phyloP scores from a whole-genome alignment of 2,329 filamentous ascomycete species.

The Fusarium secorum region DNA sequence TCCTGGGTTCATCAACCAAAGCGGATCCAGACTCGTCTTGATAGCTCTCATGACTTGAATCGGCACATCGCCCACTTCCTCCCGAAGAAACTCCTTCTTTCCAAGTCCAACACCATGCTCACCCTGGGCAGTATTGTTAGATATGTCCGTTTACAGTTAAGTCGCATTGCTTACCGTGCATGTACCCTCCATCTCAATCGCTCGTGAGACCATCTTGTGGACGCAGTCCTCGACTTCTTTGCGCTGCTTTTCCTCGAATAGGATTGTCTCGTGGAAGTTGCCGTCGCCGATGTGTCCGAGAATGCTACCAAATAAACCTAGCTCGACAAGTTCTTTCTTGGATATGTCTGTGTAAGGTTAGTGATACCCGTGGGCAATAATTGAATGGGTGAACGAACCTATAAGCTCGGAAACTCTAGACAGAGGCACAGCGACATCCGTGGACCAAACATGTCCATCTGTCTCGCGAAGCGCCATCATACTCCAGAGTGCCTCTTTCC shows the following conservation, averaged over 20 bases:
- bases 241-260: conserved; percentile 81
- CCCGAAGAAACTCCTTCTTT: conserved; percentile 80
- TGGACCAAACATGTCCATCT: conserved; percentile 73
- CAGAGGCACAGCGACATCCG: conserved; percentile 84
- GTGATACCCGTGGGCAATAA: accelerated
- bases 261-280: conserved; percentile 93
- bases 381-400: accelerated
- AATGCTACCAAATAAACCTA: conserved; percentile 86
- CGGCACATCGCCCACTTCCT: conserved; percentile 81
- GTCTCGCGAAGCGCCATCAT: conserved; percentile 72
- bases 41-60: conserved; percentile 84
- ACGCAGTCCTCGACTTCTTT: conserved; percentile 82
- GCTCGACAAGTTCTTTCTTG: conserved; percentile 85
- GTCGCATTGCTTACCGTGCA: conserved; percentile 62
- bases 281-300: conserved; percentile 92
- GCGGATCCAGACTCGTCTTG: conserved; percentile 80
- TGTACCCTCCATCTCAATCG: conserved; percentile 91
- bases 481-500: conserved; percentile 83
- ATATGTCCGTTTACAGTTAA: accelerated
- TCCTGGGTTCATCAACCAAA: conserved; percentile 90
- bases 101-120: conserved; percentile 88
- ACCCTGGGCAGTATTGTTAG: conserved; percentile 50
- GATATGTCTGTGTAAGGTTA: conserved; percentile 66
- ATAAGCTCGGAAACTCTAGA: conserved; percentile 75
- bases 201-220: conserved; percentile 88